Evolutionary conservation across 176 grass and related monocot genomes (phyloP).

Genomic region (Areca catechu): DNA sequence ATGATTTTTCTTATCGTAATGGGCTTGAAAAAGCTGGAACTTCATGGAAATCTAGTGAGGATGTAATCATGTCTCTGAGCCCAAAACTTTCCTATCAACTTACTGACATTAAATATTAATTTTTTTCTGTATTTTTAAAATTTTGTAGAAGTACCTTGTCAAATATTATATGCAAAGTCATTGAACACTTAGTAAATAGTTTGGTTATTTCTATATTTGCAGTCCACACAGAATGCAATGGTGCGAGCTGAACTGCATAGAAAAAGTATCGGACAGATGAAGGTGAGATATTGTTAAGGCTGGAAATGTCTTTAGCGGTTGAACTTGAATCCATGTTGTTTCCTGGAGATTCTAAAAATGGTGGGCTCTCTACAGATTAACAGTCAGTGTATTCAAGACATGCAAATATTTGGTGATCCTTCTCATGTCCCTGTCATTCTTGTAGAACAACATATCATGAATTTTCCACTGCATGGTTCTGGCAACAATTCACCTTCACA

Average conservation of each 20-base stretch:
- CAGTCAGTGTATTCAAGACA: slow-evolving; percentile 58
- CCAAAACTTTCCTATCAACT: too few relatives aligned
- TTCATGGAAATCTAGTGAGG: slow-evolving; percentile 41
- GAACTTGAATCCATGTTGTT: not conserved
- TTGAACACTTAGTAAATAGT: slow-evolving; percentile 11
- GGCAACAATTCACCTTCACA: slow-evolving; percentile 27
- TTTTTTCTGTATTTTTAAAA: too few relatives aligned
- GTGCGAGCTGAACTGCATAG: slow-evolving; percentile 76
- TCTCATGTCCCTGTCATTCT: slow-evolving; percentile 76
- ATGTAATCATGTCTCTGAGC: slow-evolving; percentile 40
- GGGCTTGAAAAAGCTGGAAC: slow-evolving; percentile 47
- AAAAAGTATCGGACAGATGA: slow-evolving; percentile 92
- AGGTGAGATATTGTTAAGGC: slow-evolving; percentile 29
- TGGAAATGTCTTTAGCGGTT: not conserved
- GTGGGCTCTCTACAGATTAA: slow-evolving; percentile 53
- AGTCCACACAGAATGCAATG: slow-evolving; percentile 57
- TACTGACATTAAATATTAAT: too few relatives aligned
- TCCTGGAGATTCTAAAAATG: not conserved
- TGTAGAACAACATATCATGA: slow-evolving; percentile 82
- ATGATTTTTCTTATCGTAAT: slow-evolving; percentile 62
- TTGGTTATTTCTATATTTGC: slow-evolving; percentile 22
- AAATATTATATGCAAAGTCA: not conserved
- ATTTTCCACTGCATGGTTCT: slow-evolving; percentile 56
- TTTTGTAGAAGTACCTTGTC: not conserved
- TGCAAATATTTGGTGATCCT: slow-evolving; percentile 90